These are phyloP conservation scores for Trypanosoma lewisi DNA, from an alignment of 208 protist genomes.

Conservation along the genomic window DNA sequence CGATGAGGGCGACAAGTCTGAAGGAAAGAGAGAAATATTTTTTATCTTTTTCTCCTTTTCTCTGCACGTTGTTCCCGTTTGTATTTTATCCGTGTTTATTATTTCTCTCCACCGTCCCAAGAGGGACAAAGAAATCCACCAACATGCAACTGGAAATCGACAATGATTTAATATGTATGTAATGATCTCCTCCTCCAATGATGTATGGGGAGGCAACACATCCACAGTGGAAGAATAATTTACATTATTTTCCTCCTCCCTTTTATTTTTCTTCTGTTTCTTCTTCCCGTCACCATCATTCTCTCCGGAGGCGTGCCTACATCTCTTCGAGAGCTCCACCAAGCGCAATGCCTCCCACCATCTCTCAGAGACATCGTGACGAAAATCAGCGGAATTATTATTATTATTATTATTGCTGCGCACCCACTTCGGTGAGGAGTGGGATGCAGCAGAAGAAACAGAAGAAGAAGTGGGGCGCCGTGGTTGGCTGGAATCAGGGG, in stretches of 20 bases:
- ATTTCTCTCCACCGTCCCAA: slow-evolving; percentile 25
- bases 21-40: slow-evolving; percentile 6
- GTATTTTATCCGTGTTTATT: too few relatives aligned
- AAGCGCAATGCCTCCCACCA: slow-evolving; percentile 1
- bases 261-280: slow-evolving; percentile 2
- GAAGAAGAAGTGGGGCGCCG: background rate
- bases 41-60: background rate
- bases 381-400: background rate
- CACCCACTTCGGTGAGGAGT: too few relatives aligned
- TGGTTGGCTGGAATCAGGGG: background rate
- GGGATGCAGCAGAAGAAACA: too few relatives aligned
- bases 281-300: too few relatives aligned
- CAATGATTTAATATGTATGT: slow-evolving; percentile 23
- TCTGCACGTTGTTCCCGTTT: background rate
- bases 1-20: background rate
- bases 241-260: background rate
- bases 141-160: slow-evolving; percentile 19
- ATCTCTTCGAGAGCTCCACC: slow-evolving; percentile 8
- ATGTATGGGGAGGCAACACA: background rate
- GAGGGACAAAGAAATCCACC: slow-evolving; percentile 22
- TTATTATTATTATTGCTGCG: too few relatives aligned
- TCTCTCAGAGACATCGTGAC: background rate
- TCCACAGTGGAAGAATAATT: background rate
- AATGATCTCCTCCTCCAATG: slow-evolving; percentile 10
- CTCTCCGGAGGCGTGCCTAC: background rate